Evolutionary conservation across 202 grass and related monocot genomes (phyloP).

Genomic region (Saccharum hybrid): DNA sequence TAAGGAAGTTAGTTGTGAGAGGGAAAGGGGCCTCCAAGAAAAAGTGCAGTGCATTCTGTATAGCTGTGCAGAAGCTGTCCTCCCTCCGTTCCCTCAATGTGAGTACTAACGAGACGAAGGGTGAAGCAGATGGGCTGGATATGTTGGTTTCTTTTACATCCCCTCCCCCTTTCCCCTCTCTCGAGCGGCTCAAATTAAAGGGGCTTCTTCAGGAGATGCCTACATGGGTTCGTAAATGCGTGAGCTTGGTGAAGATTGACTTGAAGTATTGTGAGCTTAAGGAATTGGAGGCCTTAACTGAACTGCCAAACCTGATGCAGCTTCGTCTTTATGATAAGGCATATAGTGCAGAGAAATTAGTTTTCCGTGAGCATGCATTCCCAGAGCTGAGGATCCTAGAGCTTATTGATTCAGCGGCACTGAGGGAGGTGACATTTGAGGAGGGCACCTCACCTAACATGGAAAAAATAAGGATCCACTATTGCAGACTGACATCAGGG

Average conservation of each 20-base stretch:
- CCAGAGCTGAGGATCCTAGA: background rate
- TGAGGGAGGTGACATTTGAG: conserved; percentile 5
- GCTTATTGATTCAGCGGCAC: accelerated
- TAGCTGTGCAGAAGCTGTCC: too few species aligned
- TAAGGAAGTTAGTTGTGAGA: conserved; percentile 18
- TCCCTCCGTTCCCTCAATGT: background rate
- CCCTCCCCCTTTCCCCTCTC: background rate
- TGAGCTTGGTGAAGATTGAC: background rate
- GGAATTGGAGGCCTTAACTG: background rate
- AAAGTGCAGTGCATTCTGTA: background rate
- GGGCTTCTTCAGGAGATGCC: background rate
- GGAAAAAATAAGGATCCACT: accelerated
- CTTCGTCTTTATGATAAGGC: accelerated
- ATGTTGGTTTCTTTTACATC: background rate
- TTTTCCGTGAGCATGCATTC: background rate
- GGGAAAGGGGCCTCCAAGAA: background rate
- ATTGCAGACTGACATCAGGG: accelerated
- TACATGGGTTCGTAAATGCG: background rate
- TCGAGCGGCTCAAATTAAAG: background rate
- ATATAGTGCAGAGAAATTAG: background rate
- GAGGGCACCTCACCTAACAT: background rate
- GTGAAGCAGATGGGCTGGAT: accelerated
- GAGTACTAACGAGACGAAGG: accelerated
- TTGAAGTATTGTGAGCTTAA: background rate
- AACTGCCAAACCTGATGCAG: background rate